Percentiles rank a stretch among this genome's conserved stretches.
These are phyloP conservation scores for Trichocladium antarcticum DNA, from an alignment of 495 filamentous ascomycete genomes.

Conservation along the genomic window DNA sequence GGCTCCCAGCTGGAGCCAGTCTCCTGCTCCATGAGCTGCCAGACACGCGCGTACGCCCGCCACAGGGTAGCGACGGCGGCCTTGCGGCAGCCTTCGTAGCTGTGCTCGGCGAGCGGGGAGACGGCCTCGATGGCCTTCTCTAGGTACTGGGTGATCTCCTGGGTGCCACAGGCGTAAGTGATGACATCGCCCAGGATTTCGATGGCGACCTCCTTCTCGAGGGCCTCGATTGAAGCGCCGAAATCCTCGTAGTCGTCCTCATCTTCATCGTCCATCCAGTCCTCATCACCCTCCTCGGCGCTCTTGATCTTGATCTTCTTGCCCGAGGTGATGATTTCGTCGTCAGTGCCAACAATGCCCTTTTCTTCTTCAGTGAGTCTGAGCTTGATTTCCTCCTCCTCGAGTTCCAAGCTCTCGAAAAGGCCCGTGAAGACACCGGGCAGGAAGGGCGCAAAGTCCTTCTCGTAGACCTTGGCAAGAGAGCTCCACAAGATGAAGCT, in stretches of 20 bases:
- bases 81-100: conserved; percentile 88
- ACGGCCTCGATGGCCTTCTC: conserved; percentile 80
- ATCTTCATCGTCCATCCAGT: conserved; percentile 52
- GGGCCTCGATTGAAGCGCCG: conserved; percentile 69
- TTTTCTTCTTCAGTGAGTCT: conserved; percentile 65
- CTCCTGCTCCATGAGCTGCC: conserved; percentile 70
- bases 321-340: conserved; percentile 64
- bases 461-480: conserved; percentile 86
- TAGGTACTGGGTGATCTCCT: conserved; percentile 63
- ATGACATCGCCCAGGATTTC: conserved; percentile 91
- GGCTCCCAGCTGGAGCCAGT: conserved; percentile 75
- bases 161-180: conserved; percentile 64
- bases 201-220: conserved; percentile 95
- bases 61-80: conserved; percentile 81
- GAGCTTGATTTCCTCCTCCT: conserved; percentile 77
- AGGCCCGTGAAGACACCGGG: conserved; percentile 75
- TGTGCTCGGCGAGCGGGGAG: conserved; percentile 68
- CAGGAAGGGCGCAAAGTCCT: conserved; percentile 80
- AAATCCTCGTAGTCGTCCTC: conserved; percentile 78
- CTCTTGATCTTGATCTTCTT: conserved; percentile 75
- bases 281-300: conserved; percentile 46
- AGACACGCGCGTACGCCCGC: conserved; percentile 86
- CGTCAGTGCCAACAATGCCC: conserved; percentile 51
- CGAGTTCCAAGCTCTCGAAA: conserved; percentile 74
- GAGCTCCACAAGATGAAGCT: conserved; percentile 94